Conservation (phyloP, 208 protist genomes). For the Trypanosoma congolense region DNA sequence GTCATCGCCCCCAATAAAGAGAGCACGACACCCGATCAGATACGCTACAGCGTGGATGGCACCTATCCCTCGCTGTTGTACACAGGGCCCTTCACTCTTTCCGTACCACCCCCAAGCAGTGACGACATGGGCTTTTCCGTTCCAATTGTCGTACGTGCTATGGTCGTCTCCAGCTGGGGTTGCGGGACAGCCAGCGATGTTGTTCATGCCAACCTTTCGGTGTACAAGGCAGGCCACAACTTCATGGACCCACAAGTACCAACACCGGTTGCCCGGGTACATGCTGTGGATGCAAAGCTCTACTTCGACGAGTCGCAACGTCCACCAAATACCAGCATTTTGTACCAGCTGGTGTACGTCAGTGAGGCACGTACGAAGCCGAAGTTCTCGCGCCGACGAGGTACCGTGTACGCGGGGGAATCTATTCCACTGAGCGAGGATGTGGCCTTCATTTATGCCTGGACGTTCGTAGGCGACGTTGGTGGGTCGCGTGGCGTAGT, state of each 20-base stretch:
- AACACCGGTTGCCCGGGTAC: slow-evolving; percentile 48
- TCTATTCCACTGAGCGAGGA: slow-evolving; percentile 49
- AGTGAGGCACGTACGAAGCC: slow-evolving; percentile 43
- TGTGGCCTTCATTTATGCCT: slow-evolving; percentile 69
- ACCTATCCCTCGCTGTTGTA: slow-evolving; percentile 68
- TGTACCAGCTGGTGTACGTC: slow-evolving; percentile 69
- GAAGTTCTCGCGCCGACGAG: slow-evolving; percentile 40
- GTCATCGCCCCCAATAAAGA: slow-evolving; percentile 44
- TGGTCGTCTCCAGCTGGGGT: slow-evolving; percentile 29
- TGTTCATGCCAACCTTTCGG: slow-evolving; percentile 37
- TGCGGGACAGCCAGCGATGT: slow-evolving; percentile 31
- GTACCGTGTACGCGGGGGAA: slow-evolving; percentile 41
- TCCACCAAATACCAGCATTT: slow-evolving; percentile 43
- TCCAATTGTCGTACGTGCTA: slow-evolving; percentile 41
- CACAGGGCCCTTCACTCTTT: slow-evolving; percentile 70
- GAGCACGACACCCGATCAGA: slow-evolving; percentile 46
- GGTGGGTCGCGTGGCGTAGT: background rate
- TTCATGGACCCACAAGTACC: slow-evolving; percentile 60
- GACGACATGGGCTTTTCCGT: slow-evolving; percentile 16
- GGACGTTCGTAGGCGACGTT: slow-evolving; percentile 41
- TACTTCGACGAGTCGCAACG: slow-evolving; percentile 77
- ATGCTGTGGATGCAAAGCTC: slow-evolving; percentile 41
- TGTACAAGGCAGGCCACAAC: slow-evolving; percentile 46
- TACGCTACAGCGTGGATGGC: slow-evolving; percentile 81
- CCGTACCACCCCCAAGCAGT: slow-evolving; percentile 31